phyloP scores from a whole-genome alignment of 2,329 filamentous ascomycete species.

The Lasiodiplodia citricola region DNA sequence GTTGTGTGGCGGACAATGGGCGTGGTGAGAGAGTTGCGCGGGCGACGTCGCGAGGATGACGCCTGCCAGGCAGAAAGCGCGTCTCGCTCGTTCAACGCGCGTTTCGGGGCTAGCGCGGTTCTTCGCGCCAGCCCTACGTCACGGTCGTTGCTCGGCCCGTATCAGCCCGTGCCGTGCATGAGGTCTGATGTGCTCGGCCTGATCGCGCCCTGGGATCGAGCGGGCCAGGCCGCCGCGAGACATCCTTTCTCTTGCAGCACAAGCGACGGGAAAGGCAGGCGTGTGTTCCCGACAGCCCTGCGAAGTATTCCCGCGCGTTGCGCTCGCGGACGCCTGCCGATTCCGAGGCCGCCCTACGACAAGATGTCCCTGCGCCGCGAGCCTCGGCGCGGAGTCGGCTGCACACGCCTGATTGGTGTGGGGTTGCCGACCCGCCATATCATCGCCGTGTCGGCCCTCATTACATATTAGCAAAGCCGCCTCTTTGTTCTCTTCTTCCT shows the following conservation, averaged over 20 bases:
- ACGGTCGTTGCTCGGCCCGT: neutral
- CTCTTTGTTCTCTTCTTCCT: neutral
- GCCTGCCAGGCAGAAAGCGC: slow-evolving; percentile 9
- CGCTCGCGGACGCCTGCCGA: slow-evolving; percentile 6
- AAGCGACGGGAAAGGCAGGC: neutral
- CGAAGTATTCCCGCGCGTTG: neutral
- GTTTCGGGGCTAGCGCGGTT: slow-evolving; percentile 22
- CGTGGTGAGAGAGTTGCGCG: slow-evolving; percentile 14
- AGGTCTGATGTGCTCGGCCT: slow-evolving; percentile 1
- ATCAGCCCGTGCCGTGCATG: neutral
- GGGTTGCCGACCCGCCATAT: slow-evolving; percentile 25
- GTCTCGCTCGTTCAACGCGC: slow-evolving; percentile 17
- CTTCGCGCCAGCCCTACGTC: slow-evolving; percentile 8
- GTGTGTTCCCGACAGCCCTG: neutral
- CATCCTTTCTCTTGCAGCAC: neutral
- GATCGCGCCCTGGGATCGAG: neutral
- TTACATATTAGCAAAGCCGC: slow-evolving; percentile 6
- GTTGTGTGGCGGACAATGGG: slow-evolving; percentile 16
- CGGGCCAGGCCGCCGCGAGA: slow-evolving; percentile 9
- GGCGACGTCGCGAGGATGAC: slow-evolving; percentile 18
- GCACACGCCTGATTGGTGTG: slow-evolving; percentile 25
- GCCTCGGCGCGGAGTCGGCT: slow-evolving; percentile 26
- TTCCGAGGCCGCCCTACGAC: slow-evolving; percentile 11
- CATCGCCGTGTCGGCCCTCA: neutral
- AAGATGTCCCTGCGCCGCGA: slow-evolving; percentile 5